Conservation (phyloP, 2,329 filamentous ascomycete species). For the Malbranchea zuffiana region DNA sequence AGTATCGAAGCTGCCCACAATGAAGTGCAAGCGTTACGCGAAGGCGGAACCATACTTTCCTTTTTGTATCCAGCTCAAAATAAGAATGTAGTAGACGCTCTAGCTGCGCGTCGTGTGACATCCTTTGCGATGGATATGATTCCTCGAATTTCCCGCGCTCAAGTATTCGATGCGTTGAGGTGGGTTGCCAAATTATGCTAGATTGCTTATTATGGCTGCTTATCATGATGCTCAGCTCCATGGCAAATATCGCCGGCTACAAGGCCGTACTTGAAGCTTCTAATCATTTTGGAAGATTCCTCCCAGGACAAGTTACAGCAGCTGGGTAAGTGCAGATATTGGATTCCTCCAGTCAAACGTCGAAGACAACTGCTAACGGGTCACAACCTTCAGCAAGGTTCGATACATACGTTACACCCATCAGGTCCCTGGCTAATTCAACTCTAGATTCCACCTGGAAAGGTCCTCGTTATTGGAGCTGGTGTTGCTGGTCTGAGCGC, state of each 20-base stretch:
- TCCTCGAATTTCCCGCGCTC: slow-evolving; percentile 76
- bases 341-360: not conserved
- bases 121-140: slow-evolving; percentile 89
- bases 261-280: slow-evolving; percentile 84
- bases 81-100: slow-evolving; percentile 58
- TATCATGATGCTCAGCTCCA: slow-evolving; percentile 48
- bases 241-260: slow-evolving; percentile 92
- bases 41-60: slow-evolving; percentile 65
- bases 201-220: not conserved
- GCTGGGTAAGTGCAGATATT: slow-evolving; percentile 48
- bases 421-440: slow-evolving; percentile 7
- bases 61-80: slow-evolving; percentile 79
- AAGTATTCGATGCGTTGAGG: slow-evolving; percentile 71
- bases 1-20: slow-evolving; percentile 46
- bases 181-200: slow-evolving; percentile 12
- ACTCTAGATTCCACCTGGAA: slow-evolving; percentile 64
- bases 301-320: slow-evolving; percentile 82
- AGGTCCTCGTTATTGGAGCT: slow-evolving; percentile 80
- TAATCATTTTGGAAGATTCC: slow-evolving; percentile 76
- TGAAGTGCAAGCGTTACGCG: slow-evolving; percentile 57
- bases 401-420: not conserved
- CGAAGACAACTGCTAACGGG: slow-evolving; percentile 24
- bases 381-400: slow-evolving; percentile 14
- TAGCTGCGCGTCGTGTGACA: slow-evolving; percentile 60
- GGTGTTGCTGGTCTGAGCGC: slow-evolving; percentile 82